Percentiles rank a stretch among this genome's conserved stretches.
phyloP scores from a whole-genome alignment of 1,284 basidiomycete species.

The Moniliella sp. region DNA sequence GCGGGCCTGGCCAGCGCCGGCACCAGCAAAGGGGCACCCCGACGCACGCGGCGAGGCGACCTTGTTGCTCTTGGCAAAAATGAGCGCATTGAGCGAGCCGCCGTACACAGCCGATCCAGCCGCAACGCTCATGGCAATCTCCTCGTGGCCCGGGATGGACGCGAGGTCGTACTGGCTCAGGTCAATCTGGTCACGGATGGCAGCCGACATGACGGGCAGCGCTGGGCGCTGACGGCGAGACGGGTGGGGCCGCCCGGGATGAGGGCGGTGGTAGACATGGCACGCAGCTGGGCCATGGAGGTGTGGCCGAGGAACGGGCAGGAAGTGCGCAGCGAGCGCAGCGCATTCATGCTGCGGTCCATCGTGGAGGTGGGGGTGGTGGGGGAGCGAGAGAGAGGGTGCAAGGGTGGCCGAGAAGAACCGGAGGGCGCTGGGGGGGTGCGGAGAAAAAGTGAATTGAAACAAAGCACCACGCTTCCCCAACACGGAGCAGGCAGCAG shows the following conservation, averaged over 20 bases:
- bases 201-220: conserved; percentile 41
- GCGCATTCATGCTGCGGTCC: conserved; percentile 19
- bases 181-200: conserved; percentile 27
- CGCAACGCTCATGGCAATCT: conserved; percentile 41
- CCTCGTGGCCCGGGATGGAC: conserved; percentile 33
- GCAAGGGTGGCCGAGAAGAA: too few relatives aligned
- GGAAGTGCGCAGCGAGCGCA: conserved; percentile 18
- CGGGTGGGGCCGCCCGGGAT: conserved; percentile 29
- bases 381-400: too few relatives aligned
- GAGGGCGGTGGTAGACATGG: conserved; percentile 53
- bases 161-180: conserved; percentile 50
- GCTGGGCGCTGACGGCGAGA: conserved; percentile 22
- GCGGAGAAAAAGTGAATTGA: too few relatives aligned
- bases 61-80: too few relatives aligned
- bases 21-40: conserved; percentile 7
- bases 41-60: conserved; percentile 15
- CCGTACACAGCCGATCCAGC: conserved; percentile 5
- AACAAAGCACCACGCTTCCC: too few relatives aligned
- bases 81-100: too few relatives aligned
- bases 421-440: too few relatives aligned
- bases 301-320: conserved; percentile 76
- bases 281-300: conserved; percentile 54
- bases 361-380: too few relatives aligned
- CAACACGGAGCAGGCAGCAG: too few relatives aligned
- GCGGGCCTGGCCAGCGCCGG: conserved; percentile 7